Evolutionary conservation across 208 protist genomes (phyloP).

Genomic region (Polymyxa betae): DNA sequence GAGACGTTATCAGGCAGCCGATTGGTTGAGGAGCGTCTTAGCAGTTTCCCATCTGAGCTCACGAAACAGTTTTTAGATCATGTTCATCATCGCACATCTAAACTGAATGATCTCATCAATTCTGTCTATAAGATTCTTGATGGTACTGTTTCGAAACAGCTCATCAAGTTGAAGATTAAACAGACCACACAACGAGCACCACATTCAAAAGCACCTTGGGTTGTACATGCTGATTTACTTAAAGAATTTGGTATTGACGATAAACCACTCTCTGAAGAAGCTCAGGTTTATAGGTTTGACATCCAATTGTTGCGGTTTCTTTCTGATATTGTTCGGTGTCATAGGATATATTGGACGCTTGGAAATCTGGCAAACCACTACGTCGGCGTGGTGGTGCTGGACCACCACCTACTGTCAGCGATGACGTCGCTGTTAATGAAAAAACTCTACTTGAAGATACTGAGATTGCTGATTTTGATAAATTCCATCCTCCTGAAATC

Average conservation of each 20-base stretch:
- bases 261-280: neutral
- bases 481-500: neutral
- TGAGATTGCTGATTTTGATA: neutral
- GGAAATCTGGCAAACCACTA: neutral
- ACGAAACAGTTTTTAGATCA: neutral
- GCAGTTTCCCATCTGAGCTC: neutral
- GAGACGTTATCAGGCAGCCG: conserved; percentile 6
- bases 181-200: neutral
- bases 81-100: neutral
- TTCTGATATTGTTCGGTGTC: neutral
- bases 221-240: conserved; percentile 10
- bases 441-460: conserved; percentile 40
- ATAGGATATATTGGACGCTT: neutral
- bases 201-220: neutral
- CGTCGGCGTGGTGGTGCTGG: neutral
- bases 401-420: neutral
- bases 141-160: conserved; percentile 9
- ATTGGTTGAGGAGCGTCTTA: conserved; percentile 19
- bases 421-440: neutral
- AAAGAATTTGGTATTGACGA: neutral
- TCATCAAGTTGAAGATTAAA: conserved; percentile 26
- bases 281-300: too few relatives aligned
- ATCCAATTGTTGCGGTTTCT: neutral
- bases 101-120: conserved; percentile 1
- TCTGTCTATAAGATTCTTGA: neutral